Base-by-base conservation (phyloP, 345 rosid genomes). In the Salix arbutifolia region DNA sequence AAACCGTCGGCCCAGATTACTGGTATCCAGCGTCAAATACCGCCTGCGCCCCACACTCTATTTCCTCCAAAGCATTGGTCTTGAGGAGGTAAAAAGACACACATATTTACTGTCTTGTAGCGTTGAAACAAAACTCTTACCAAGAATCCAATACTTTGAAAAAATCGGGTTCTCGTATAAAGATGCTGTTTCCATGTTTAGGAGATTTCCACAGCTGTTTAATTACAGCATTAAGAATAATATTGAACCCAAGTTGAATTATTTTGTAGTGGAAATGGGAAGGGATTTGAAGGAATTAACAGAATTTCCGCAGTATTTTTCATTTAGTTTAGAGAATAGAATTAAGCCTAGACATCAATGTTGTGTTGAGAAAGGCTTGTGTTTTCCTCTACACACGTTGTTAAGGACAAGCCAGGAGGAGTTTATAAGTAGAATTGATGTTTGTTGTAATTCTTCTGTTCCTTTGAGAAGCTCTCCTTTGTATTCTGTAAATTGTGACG, bases 301-400 rank as follows among this genome's bases (percentile, higher is more conserved):
- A 60, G 91, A 90, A 81, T 94, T 94, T 72, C 97, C 97, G 0
- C 97, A 91, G 78, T 94, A 91, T 77, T 94, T 90, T 71, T 92
- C 97, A 0, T 92, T 89, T 80, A 91, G 98, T 71, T 88, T 94
- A 72, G 95, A 89, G 83, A 91, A 91, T 74, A 89, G 97, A 85
- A 91, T 92, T 16, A 90, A 89, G 82, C 97, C 92, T 40, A 85
- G 98, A 67, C 97, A 92, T 70, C 89, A 85, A 70, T 81, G 80
- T 73, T 92, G 98, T 84, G 87, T 83, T 8, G 98, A 79, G 79
- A 88, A 85, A 76, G 91, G 94, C 21, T 89, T 89, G 52, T 89
- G 85, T 56, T 88, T 94, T 40, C 91, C 95, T 67, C 84, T 94
- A 70, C 83, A 83, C 23, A 80, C 81, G 42, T 78, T 94, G 86